Evolutionary conservation across 2,329 filamentous ascomycete species (phyloP).

Genomic region (Pezizomycotina sp.): DNA sequence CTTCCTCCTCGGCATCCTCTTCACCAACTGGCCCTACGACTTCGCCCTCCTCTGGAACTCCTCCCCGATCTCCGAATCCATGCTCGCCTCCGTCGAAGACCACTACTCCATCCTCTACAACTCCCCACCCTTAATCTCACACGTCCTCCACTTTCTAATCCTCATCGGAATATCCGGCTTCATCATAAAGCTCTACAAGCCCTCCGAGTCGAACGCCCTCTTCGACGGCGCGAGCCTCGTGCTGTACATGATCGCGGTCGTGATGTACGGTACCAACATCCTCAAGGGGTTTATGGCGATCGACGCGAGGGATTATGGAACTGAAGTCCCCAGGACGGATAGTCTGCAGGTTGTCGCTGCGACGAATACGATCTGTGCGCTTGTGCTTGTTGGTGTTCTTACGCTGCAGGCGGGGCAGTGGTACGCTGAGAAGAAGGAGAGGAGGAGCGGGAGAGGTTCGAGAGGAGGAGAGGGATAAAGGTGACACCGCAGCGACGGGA

Average conservation of each 20-base stretch:
- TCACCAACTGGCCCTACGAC: conserved; percentile 91
- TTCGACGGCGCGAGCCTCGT: conserved; percentile 65
- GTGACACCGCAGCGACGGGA: too few relatives aligned
- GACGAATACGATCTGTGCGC: conserved; percentile 86
- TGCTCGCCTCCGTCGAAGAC: conserved; percentile 71
- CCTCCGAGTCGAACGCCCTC: conserved; percentile 83
- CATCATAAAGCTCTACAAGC: conserved; percentile 85
- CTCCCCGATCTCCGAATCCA: conserved; percentile 44
- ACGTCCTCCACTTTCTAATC: conserved; percentile 87
- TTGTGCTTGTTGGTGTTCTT: conserved; percentile 79
- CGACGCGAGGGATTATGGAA: conserved; percentile 39
- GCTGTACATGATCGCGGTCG: conserved; percentile 67
- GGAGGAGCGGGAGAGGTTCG: conserved; percentile 55
- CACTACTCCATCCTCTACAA: conserved; percentile 86
- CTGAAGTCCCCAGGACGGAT: conserved; percentile 60
- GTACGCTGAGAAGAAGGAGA: conserved; percentile 93
- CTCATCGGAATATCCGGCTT: conserved; percentile 75
- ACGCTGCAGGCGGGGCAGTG: conserved; percentile 92
- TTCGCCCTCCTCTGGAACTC: conserved; percentile 73
- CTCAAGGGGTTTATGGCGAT: conserved; percentile 84
- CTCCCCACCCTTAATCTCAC: conserved; percentile 77
- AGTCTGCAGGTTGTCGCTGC: conserved; percentile 78
- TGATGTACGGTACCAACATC: conserved; percentile 91
- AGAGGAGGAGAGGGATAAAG: too few relatives aligned
- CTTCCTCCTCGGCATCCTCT: conserved; percentile 97